Conservation (phyloP, 345 rosid genomes). For the Rhizophora apiculata region DNA sequence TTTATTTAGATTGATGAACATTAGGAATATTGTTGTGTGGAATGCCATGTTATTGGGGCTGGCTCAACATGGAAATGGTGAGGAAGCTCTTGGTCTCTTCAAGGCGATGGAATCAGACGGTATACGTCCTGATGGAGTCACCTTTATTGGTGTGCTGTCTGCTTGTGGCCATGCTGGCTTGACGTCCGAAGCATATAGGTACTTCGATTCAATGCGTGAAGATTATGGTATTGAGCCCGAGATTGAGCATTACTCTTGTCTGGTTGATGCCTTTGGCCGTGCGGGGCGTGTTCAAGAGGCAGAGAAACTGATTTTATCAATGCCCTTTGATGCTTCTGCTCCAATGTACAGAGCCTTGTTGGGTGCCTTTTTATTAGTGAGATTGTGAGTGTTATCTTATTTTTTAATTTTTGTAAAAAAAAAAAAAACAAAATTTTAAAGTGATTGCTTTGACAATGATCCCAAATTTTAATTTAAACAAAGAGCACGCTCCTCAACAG, state of each 20-base stretch:
- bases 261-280: conserved; percentile 62
- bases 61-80: conserved; percentile 54
- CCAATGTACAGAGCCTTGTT: conserved; percentile 54
- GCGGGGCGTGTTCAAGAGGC: conserved; percentile 54
- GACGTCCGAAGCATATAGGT: conserved; percentile 43
- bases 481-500: no score
- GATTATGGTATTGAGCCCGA: conserved; percentile 52
- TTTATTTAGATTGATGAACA: conserved; percentile 39
- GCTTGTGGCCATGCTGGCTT: conserved; percentile 57
- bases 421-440: no score
- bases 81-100: conserved; percentile 50
- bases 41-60: conserved; percentile 56
- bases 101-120: conserved; percentile 34
- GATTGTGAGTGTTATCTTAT: no score
- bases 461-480: no score
- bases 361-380: conserved; percentile 33
- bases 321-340: conserved; percentile 54
- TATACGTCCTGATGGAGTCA: conserved; percentile 44
- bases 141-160: conserved; percentile 49
- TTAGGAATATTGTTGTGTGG: conserved; percentile 38
- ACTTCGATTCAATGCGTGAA: conserved; percentile 40
- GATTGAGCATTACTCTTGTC: conserved; percentile 56
- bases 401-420: no score
- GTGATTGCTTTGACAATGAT: no score
- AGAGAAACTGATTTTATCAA: conserved; percentile 41